Evolutionary conservation across 352 stramenopile species (phyloP).

Genomic region (Phytophthora meadii): DNA sequence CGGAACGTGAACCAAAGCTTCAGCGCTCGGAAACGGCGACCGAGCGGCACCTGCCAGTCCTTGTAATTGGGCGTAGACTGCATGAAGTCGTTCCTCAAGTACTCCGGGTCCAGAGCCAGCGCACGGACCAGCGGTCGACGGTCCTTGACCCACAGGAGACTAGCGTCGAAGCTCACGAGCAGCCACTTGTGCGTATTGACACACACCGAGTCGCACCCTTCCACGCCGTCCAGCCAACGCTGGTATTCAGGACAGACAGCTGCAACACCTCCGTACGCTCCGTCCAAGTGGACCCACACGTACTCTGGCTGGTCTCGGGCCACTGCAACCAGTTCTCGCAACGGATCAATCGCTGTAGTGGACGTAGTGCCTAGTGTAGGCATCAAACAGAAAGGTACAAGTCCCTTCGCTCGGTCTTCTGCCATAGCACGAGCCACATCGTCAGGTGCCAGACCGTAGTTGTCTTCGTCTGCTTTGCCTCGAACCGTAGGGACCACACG

Average conservation of each 20-base stretch:
- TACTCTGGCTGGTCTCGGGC: slow-evolving; percentile 44
- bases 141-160: slow-evolving; percentile 71
- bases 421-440: slow-evolving; percentile 57
- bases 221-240: slow-evolving; percentile 54
- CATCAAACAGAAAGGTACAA: slow-evolving; percentile 69
- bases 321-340: slow-evolving; percentile 50
- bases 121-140: slow-evolving; percentile 58
- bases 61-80: slow-evolving; percentile 65
- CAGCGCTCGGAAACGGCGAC: slow-evolving; percentile 68
- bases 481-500: slow-evolving; percentile 58
- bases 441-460: slow-evolving; percentile 61
- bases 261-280: slow-evolving; percentile 66
- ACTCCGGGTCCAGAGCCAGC: slow-evolving; percentile 67
- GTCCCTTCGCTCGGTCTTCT: slow-evolving; percentile 52
- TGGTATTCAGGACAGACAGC: slow-evolving; percentile 62
- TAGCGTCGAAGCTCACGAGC: slow-evolving; percentile 71
- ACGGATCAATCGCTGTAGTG: slow-evolving; percentile 61
- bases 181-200: slow-evolving; percentile 86
- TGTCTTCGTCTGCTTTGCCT: slow-evolving; percentile 49
- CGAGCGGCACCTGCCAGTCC: slow-evolving; percentile 81
- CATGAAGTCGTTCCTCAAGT: slow-evolving; percentile 80
- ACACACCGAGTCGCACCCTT: slow-evolving; percentile 73
- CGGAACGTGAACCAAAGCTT: slow-evolving; percentile 81
- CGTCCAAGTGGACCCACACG: slow-evolving; percentile 72
- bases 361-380: slow-evolving; percentile 73